These are phyloP conservation scores for Canavalia gladiata DNA, from an alignment of 306 rosid species.

Conservation along the genomic window DNA sequence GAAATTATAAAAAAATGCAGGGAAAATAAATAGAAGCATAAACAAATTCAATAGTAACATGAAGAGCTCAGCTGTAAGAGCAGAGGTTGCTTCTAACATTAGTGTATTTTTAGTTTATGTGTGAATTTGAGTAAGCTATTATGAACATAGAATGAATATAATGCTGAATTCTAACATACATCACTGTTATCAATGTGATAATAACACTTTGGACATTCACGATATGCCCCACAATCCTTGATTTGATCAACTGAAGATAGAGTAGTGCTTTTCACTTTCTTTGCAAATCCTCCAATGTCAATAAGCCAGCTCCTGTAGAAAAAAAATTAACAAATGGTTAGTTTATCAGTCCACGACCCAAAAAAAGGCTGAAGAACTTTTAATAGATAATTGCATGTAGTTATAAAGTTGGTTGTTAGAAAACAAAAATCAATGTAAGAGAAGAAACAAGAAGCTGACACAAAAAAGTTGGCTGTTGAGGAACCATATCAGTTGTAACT, in stretches of 20 bases:
- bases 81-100: slow-evolving; percentile 19
- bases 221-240: slow-evolving; percentile 79
- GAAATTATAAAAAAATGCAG: neutral
- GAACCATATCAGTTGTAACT: neutral
- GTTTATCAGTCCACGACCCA: slow-evolving; percentile 27
- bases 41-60: slow-evolving; percentile 3
- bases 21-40: slow-evolving; percentile 9
- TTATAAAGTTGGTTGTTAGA: neutral
- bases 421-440: neutral
- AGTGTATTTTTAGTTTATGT: neutral
- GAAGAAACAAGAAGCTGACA: neutral
- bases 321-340: slow-evolving; percentile 41
- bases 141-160: slow-evolving; percentile 33
- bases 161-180: slow-evolving; percentile 63
- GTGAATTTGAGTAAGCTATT: slow-evolving; percentile 7
- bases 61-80: slow-evolving; percentile 21
- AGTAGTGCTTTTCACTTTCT: slow-evolving; percentile 71
- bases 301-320: slow-evolving; percentile 82
- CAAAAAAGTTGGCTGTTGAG: slow-evolving; percentile 10
- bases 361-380: slow-evolving; percentile 8
- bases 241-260: slow-evolving; percentile 61
- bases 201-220: slow-evolving; percentile 85
- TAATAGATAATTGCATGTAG: neutral
- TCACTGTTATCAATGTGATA: slow-evolving; percentile 73
- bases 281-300: slow-evolving; percentile 79